Base-by-base conservation (phyloP, 192 early-diverging fungal genomes). In the Coemansia sp. region DNA sequence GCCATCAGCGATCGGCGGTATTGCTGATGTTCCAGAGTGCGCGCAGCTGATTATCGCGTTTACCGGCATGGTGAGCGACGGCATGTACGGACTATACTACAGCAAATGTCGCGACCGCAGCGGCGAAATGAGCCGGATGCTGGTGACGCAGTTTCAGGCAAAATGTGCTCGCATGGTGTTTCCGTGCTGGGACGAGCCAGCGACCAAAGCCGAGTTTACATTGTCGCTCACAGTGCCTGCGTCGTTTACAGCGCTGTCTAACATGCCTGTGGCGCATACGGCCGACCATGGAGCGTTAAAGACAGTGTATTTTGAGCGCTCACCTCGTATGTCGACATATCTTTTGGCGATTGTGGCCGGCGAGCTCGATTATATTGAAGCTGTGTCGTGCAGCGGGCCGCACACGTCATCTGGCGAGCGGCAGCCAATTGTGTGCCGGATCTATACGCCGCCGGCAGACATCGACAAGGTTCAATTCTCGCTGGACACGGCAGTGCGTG, bases 121-220 rank as follows among this genome's bases (percentile, higher is more conserved):
- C 34, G 90, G 81, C 23, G 54, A 73, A 4, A 67, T 50, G 20
- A 70, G 81, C 64, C 60, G 80, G 55, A 85, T 93, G 85, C 83
- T 85, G 18, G 85, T 84, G 3, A 93, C 97, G 6, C 96, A 99
- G 73, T 99, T 97, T 66, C 93, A 97, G 84, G 84, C 94, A 9
- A 94, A 92, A 18, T 89, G 95, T 70, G 90, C 90, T 25, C 89
- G 96, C 17, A 20, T 25, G n/a, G 58, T 31, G 25, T 91, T 98
- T 76, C 97, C 97, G n/a, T 98, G 90, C 74, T 97, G 89, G 88
- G 96, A 99, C 79, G 97, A 98, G 83, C 97, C 97, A 34, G 84
- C 87, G 58, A 85, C 92, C 48, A 99, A 99, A 82, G 94, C 96
- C 26, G 94, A 92, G 0, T 99, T 97, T 58, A 23, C 52, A 18